These are phyloP conservation scores for Litsea cubeba DNA, from an alignment of 164 flowering plant species.

Conservation along the genomic window DNA sequence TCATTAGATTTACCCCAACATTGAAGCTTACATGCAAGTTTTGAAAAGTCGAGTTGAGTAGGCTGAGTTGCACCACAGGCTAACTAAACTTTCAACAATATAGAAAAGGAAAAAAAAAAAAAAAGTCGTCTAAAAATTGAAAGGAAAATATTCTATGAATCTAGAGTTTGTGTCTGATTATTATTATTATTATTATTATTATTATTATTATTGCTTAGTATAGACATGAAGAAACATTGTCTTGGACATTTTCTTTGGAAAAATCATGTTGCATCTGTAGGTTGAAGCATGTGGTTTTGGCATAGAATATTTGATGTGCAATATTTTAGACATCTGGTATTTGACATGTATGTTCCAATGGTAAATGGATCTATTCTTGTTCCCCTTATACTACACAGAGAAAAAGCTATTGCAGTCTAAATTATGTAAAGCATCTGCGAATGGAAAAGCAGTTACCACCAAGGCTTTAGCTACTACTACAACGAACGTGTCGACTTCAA, in stretches of 20 bases:
- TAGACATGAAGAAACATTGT: not conserved
- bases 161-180: too few species aligned
- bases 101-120: too few species aligned
- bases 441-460: constrained; percentile 28
- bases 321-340: not conserved
- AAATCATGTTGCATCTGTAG: not conserved
- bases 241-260: not conserved
- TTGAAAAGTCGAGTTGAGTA: too few species aligned
- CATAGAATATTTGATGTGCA: not conserved
- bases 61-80: too few species aligned
- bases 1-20: too few species aligned
- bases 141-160: too few species aligned
- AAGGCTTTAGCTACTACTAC: constrained; percentile 23
- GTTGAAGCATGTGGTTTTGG: not conserved
- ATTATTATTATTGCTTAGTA: too few species aligned
- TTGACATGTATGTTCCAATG: not conserved
- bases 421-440: constrained; percentile 53
- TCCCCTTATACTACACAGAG: constrained; percentile 32
- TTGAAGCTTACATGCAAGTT: too few species aligned
- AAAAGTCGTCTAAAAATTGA: too few species aligned
- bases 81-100: too few species aligned
- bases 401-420: constrained; percentile 71
- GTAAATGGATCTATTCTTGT: not conserved
- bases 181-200: too few species aligned
- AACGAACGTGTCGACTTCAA: constrained; percentile 67